These are phyloP conservation scores for Vigna trinervia DNA, from an alignment of 306 rosid genomes.

Conservation along the genomic window DNA sequence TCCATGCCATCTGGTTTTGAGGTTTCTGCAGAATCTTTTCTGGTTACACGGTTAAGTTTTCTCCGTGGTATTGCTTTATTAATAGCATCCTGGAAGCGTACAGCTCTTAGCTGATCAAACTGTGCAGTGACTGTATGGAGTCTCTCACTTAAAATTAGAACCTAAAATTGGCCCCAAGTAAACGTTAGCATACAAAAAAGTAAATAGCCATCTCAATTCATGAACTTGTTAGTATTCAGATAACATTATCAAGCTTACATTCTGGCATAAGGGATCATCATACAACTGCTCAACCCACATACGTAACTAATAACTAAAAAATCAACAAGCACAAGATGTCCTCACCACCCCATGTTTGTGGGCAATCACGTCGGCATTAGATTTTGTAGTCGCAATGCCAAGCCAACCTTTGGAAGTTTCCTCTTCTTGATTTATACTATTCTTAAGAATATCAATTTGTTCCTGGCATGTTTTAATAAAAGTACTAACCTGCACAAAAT, in stretches of 20 bases:
- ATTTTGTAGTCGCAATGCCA: constrained; percentile 60
- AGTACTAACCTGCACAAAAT: constrained; percentile 75
- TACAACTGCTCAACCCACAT: neutral
- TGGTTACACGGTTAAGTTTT: constrained; percentile 60
- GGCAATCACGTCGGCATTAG: constrained; percentile 84
- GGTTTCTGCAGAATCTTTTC: constrained; percentile 52
- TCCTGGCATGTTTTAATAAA: constrained; percentile 94
- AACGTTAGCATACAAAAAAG: constrained; percentile 32
- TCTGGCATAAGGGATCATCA: constrained; percentile 35
- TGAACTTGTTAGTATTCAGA: constrained; percentile 27
- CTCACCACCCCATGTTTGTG: constrained; percentile 99
- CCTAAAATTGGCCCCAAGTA: constrained; percentile 53
- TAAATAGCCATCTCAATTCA: constrained; percentile 29
- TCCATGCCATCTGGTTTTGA: constrained; percentile 55
- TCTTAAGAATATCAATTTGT: constrained; percentile 86
- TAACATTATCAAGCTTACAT: constrained; percentile 20
- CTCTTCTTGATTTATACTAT: constrained; percentile 76
- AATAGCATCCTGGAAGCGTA: constrained; percentile 88
- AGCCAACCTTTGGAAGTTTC: constrained; percentile 86
- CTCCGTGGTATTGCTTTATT: constrained; percentile 80
- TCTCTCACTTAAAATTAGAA: constrained; percentile 85
- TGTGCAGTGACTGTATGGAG: constrained; percentile 87
- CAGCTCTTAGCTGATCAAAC: constrained; percentile 95
- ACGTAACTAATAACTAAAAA: constrained; percentile 11
- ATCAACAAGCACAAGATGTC: constrained; percentile 33